phyloP scores from a whole-genome alignment of 768 basidiomycete genomes.

The Panaeolus papilionaceus region DNA sequence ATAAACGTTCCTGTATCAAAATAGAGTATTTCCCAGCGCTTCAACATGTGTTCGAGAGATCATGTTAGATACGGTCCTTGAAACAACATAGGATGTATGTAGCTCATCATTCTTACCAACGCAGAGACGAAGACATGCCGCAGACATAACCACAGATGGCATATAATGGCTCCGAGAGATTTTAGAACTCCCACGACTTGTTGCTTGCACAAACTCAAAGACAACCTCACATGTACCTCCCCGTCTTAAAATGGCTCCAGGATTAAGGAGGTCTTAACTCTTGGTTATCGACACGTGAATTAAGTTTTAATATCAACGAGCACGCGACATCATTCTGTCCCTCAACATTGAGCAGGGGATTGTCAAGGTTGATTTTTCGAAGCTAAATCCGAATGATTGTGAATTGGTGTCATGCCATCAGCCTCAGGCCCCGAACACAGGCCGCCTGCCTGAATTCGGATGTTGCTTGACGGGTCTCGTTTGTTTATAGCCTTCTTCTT shows the following conservation, averaged over 20 bases:
- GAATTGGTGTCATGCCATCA: background rate
- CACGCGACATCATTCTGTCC: background rate
- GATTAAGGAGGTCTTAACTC: background rate
- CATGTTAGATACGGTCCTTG: background rate
- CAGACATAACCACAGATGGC: background rate
- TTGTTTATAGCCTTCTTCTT: background rate
- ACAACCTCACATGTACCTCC: background rate
- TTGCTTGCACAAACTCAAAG: background rate
- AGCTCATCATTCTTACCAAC: background rate
- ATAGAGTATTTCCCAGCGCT: conserved; percentile 7
- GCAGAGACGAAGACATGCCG: background rate
- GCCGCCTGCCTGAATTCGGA: background rate
- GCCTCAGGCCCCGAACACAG: no score
- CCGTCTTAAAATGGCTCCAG: background rate
- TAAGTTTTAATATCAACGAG: background rate
- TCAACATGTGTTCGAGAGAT: conserved; percentile 9
- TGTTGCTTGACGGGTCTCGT: background rate
- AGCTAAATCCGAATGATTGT: background rate
- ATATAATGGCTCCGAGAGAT: background rate
- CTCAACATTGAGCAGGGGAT: background rate
- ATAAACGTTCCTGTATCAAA: background rate
- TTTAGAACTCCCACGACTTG: background rate
- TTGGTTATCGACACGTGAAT: conserved; percentile 12
- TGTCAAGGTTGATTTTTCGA: background rate
- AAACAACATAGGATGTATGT: background rate